Evolutionary conservation across 73 alveolate species (phyloP), one percentile per base, ranked within the genome.

Genomic region (Symbiodinium pilosum): DNA sequence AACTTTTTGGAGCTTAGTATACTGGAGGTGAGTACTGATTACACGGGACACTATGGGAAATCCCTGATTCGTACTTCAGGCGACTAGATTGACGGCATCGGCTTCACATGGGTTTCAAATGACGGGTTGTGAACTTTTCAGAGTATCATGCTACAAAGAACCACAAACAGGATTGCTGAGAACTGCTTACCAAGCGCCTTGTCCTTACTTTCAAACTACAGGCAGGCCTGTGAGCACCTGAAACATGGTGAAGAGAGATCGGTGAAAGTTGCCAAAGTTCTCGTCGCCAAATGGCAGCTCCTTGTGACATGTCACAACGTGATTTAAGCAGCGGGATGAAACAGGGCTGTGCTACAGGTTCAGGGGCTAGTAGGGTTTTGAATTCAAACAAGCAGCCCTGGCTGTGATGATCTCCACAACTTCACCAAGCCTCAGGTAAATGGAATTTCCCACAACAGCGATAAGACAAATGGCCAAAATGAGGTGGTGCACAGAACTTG

Each of bases 201-300:
- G 64, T 47, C 71, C 30, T 1, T 52, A 28, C 69, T 28, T 4
- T 52, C 1, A n/a, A n/a, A n/a, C n/a, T n/a, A n/a, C n/a, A n/a
- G n/a, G n/a, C n/a, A n/a, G 24, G 81, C 81, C 95, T 3, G 95
- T 89, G 44, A 89, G 87, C 16, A 89, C 95, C 32, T 89, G 95
- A 87, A 89, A 89, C 95, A 89, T 89, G 87, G 95, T 89, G 87
- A 64, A 89, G 87, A 89, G 75, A 18, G 95, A 83, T 64, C 47
- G 73, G 18, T 84, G 87, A 21, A 89, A 89, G 73, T 68, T 89
- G 14, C 95, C 95, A 24, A 89, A 89, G 87, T 89, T 64, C 95
- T 89, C 95, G 36, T 89, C 44, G 36, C 95, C 95, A 40, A 64
- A 64, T 40, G 36, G 92, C 59, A 41, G 11, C 39, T 51, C 84